A percentile compares a stretch with the other conserved stretches of the same genome.
These are phyloP conservation scores for Penicillium sp. DNA, from an alignment of 2,329 filamentous ascomycete genomes.

Conservation along the genomic window DNA sequence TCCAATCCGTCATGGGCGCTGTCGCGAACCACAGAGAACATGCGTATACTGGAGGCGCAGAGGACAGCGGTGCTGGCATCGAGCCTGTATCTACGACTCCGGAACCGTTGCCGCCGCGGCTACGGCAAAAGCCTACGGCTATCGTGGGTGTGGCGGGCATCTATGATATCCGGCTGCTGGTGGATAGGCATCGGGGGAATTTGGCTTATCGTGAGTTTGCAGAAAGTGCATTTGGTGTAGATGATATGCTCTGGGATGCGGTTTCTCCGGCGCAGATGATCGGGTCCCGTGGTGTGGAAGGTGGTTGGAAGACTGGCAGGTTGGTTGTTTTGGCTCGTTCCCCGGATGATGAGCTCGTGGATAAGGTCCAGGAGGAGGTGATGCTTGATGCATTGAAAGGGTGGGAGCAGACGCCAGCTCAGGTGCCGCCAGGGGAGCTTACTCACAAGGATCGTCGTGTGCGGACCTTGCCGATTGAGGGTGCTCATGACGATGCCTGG, in stretches of 20 bases:
- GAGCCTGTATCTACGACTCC: conserved; percentile 13
- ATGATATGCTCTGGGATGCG: conserved; percentile 36
- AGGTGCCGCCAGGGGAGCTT: conserved; percentile 8
- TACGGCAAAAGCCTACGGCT: conserved; percentile 30
- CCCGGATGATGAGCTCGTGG: conserved; percentile 40
- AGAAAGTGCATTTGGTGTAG: conserved; percentile 41
- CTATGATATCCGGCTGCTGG: conserved; percentile 40
- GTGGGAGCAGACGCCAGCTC: conserved; percentile 35
- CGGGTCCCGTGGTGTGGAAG: conserved; percentile 28
- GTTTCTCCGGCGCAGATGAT: conserved; percentile 38
- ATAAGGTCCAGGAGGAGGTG: conserved; percentile 33
- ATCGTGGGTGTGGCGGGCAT: conserved; percentile 45
- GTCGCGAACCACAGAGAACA: conserved; percentile 15
- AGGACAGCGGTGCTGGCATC: conserved; percentile 5
- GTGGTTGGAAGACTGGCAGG: conserved; percentile 33
- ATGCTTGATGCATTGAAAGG: conserved; percentile 51
- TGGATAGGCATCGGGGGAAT: conserved; percentile 31
- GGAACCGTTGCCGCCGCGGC: conserved; percentile 8
- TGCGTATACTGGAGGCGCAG: conserved; percentile 1
- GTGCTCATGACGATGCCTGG: conserved; percentile 44
- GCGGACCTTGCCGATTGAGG: conserved; percentile 36
- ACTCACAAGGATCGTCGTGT: conserved; percentile 38
- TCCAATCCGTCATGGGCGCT: conserved; percentile 41
- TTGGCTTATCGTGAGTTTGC: conserved; percentile 39
- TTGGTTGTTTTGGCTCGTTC: conserved; percentile 42